These are phyloP conservation scores for Saccharomycopsis capsularis DNA, from an alignment of 805 yeast species.

Conservation along the genomic window DNA sequence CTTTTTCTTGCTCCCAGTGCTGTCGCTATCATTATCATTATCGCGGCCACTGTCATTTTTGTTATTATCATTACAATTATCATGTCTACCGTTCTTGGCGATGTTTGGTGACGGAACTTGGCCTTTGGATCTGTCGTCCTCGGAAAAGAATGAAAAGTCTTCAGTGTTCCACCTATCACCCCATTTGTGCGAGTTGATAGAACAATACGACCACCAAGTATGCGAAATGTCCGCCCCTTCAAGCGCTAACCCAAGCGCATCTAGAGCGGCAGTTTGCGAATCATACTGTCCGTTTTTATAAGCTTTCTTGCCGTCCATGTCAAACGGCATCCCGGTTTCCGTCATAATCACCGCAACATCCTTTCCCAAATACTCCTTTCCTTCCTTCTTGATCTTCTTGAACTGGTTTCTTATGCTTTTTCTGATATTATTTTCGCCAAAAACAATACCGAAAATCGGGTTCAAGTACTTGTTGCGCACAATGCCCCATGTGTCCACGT, in stretches of 20 bases:
- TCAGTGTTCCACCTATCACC: slow-evolving; percentile 95
- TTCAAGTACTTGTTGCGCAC: slow-evolving; percentile 68
- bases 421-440: slow-evolving; percentile 77
- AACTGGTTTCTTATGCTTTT: slow-evolving; percentile 66
- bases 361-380: slow-evolving; percentile 51
- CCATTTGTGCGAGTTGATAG: slow-evolving; percentile 67
- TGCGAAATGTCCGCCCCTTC: slow-evolving; percentile 68
- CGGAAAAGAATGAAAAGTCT: slow-evolving; percentile 83
- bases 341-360: slow-evolving; percentile 70
- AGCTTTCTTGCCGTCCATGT: slow-evolving; percentile 79
- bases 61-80: slow-evolving; percentile 1
- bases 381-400: slow-evolving; percentile 57
- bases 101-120: neutral
- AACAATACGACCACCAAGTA: slow-evolving; percentile 82
- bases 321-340: slow-evolving; percentile 97
- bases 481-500: slow-evolving; percentile 85
- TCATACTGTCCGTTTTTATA: slow-evolving; percentile 58
- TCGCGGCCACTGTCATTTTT: neutral
- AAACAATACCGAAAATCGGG: slow-evolving; percentile 67
- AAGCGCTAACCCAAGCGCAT: slow-evolving; percentile 71
- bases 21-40: neutral
- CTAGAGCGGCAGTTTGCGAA: slow-evolving; percentile 76
- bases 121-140: slow-evolving; percentile 39
- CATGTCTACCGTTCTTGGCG: too few relatives aligned
- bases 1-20: too few relatives aligned